These are phyloP conservation scores for Xylaria sp. DNA, from an alignment of 2,329 filamentous ascomycete species.

Conservation along the genomic window DNA sequence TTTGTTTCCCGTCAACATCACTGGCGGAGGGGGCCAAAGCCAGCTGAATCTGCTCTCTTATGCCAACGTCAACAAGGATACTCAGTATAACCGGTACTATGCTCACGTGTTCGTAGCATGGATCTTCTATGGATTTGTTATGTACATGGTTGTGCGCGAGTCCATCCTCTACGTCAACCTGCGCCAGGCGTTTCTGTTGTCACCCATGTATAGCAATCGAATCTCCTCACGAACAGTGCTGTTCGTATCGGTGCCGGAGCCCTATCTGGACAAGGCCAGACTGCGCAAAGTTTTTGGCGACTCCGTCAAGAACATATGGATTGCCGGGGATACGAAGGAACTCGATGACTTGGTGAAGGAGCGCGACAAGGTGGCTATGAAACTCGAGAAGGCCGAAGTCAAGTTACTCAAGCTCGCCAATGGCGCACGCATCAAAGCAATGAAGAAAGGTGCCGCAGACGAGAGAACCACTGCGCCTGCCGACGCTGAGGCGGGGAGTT, in stretches of 20 bases:
- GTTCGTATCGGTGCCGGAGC: slow-evolving; percentile 83
- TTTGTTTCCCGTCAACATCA: slow-evolving; percentile 86
- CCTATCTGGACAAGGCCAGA: slow-evolving; percentile 81
- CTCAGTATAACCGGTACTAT: slow-evolving; percentile 73
- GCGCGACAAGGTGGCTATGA: slow-evolving; percentile 81
- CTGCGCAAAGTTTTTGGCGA: slow-evolving; percentile 84
- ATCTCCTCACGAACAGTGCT: slow-evolving; percentile 92
- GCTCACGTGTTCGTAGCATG: slow-evolving; percentile 85
- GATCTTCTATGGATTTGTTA: slow-evolving; percentile 86
- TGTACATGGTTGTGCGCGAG: slow-evolving; percentile 89
- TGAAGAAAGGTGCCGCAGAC: slow-evolving; percentile 66
- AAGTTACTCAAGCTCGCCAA: slow-evolving; percentile 85
- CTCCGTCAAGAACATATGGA: slow-evolving; percentile 85
- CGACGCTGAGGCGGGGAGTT: slow-evolving; percentile 74
- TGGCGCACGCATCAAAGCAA: slow-evolving; percentile 72
- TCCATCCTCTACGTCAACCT: slow-evolving; percentile 92
- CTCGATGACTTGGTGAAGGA: slow-evolving; percentile 84
- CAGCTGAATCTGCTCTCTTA: slow-evolving; percentile 85
- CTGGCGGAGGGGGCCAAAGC: slow-evolving; percentile 71
- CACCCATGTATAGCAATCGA: slow-evolving; percentile 83
- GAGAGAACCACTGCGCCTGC: slow-evolving; percentile 61
- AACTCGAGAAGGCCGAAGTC: slow-evolving; percentile 87
- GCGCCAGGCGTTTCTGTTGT: slow-evolving; percentile 90
- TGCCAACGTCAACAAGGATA: slow-evolving; percentile 73
- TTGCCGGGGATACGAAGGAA: slow-evolving; percentile 79